Percentiles rank a stretch among this genome's conserved stretches.
These are phyloP conservation scores for Bryoerythrophyllum caledonicum DNA, from an alignment of 225 moss, liverwort and hornwort species.

Conservation along the genomic window DNA sequence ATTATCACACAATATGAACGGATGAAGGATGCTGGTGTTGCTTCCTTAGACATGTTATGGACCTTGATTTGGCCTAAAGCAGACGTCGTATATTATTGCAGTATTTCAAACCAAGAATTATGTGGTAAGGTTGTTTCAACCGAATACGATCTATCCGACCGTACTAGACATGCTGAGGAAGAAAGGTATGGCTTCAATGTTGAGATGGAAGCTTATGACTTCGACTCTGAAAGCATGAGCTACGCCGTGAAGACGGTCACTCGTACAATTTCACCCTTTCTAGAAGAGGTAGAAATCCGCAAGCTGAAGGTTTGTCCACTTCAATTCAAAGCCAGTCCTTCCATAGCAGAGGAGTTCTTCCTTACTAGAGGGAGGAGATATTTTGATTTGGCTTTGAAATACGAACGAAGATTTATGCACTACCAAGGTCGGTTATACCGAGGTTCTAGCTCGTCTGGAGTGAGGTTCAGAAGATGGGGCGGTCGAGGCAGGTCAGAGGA, in stretches of 20 bases:
- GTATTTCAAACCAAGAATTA: neutral
- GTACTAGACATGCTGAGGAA: no score
- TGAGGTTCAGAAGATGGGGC: no score
- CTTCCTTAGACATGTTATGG: constrained; percentile 37
- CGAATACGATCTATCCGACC: fast-evolving
- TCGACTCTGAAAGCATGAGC: neutral
- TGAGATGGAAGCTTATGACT: constrained; percentile 13
- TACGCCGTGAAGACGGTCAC: fast-evolving
- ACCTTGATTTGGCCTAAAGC: neutral
- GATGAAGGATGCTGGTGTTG: neutral
- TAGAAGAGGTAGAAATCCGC: neutral
- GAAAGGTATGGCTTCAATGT: fast-evolving
- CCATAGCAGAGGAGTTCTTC: fast-evolving
- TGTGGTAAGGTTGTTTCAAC: neutral
- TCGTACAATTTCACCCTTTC: fast-evolving
- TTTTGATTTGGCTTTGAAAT: neutral
- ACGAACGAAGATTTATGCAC: neutral
- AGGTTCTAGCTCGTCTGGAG: fast-evolving
- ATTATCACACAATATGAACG: neutral
- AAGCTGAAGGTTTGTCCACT: neutral
- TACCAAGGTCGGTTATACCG: neutral
- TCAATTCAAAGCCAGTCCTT: neutral
- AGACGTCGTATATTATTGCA: constrained; percentile 2
- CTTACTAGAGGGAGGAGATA: neutral
- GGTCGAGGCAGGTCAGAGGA: no score